Base-by-base conservation (phyloP, 306 rosid species). In the Amphicarpaea edgeworthii region DNA sequence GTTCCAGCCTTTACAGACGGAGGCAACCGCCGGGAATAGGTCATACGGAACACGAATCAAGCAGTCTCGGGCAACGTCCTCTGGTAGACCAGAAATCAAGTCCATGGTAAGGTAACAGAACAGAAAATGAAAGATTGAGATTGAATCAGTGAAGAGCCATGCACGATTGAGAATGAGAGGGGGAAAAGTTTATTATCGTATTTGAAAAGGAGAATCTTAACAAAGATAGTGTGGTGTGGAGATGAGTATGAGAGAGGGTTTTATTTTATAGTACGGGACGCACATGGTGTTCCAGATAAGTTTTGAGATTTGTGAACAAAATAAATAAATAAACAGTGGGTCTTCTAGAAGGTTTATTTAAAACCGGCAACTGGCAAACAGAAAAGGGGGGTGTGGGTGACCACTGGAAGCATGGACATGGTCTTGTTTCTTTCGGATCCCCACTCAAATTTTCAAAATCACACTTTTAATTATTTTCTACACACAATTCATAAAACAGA, bases 81-180 rank as follows among this genome's bases (percentile, higher is more conserved):
- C 90, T 0, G 98, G 96, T 12, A 93, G 78, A 74, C 87, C 89
- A 10, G 97, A 76, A 88, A 89, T 86, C 70, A 92, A 51, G 57
- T 82, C 97, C 96, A 89, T 91, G 0, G 14, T 19, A 37, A 14
- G 1, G 46, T 17, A 38, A n/a, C 28, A 24, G 28, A 12, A 73
- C 12, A 30, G 19, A 9, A 17, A 16, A 21, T 9, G 2, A 4
- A 61, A n/a, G n/a, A 8, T 9, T 7, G 26, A 38, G 1, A 6
- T 34, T 0, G 3, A n/a, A 38, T 64, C 15, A 30, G 32, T 12
- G 16, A 61, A 6, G 30, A 37, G 7, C 70, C 75, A 61, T 45
- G 53, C 72, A 47, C 7, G 34, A 37, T 23, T 19, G 11, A 40
- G 32, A 43, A 16, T 10, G 17, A 0, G 32, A 3, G 3, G 12